phyloP scores from a whole-genome alignment of 1,284 basidiomycete genomes.

The Nidula niveotomentosa region DNA sequence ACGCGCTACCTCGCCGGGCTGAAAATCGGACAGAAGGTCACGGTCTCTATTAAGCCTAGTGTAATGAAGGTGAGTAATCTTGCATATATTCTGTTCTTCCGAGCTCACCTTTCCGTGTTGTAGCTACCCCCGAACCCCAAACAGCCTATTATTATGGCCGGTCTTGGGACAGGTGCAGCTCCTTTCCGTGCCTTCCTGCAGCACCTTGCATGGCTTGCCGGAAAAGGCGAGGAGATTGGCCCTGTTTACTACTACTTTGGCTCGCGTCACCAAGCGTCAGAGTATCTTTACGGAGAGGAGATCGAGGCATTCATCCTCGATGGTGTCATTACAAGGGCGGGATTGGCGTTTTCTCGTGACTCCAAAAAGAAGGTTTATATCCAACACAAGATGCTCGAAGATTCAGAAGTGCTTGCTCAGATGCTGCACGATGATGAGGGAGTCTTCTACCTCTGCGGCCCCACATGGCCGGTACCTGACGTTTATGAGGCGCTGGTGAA shows the following conservation, averaged over 20 bases:
- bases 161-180: conserved; percentile 96
- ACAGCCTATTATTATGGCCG: conserved; percentile 98
- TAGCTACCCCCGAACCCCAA: conserved; percentile 81
- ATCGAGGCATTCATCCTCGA: conserved; percentile 83
- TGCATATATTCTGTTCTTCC: not conserved
- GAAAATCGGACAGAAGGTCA: conserved; percentile 88
- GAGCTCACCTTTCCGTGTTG: conserved; percentile 2
- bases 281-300: conserved; percentile 97
- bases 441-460: conserved; percentile 97
- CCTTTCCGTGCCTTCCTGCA: conserved; percentile 99
- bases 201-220: conserved; percentile 83
- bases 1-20: conserved; percentile 92
- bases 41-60: conserved; percentile 97
- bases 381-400: conserved; percentile 97
- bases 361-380: conserved; percentile 94
- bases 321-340: conserved; percentile 84
- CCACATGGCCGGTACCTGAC: conserved; percentile 98
- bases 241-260: conserved; percentile 99
- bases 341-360: conserved; percentile 97
- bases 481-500: conserved; percentile 91
- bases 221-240: conserved; percentile 81
- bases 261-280: conserved; percentile 90
- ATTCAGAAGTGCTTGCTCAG: conserved; percentile 74
- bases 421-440: conserved; percentile 74
- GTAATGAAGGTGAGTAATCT: conserved; percentile 89